Conservation (phyloP, 208 protist species). For the Trypanosoma mega region DNA sequence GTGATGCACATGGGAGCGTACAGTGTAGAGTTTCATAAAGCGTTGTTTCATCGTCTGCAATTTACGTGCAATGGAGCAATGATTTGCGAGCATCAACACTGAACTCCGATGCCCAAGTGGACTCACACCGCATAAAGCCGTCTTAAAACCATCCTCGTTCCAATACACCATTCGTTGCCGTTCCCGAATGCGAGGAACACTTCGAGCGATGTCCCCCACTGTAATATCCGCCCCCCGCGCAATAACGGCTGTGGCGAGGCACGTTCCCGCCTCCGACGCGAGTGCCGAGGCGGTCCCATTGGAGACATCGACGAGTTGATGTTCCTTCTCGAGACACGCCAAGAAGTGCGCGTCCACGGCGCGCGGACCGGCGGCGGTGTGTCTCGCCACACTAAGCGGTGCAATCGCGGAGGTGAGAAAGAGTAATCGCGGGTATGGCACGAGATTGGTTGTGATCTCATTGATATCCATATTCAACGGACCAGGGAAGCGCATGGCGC, state of each 20-base stretch:
- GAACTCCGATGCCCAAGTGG: slow-evolving; percentile 90
- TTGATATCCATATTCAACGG: slow-evolving; percentile 97
- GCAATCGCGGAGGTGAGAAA: slow-evolving; percentile 91
- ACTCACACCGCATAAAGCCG: slow-evolving; percentile 91
- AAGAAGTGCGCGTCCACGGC: slow-evolving; percentile 87
- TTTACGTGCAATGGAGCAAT: slow-evolving; percentile 83
- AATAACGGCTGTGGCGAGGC: slow-evolving; percentile 88
- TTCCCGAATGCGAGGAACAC: slow-evolving; percentile 78
- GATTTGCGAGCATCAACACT: slow-evolving; percentile 94
- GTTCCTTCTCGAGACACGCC: slow-evolving; percentile 79
- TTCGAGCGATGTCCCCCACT: slow-evolving; percentile 92
- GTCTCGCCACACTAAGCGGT: slow-evolving; percentile 77
- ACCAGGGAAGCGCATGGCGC: slow-evolving; percentile 93
- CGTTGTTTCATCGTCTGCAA: slow-evolving; percentile 70
- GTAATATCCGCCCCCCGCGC: slow-evolving; percentile 91
- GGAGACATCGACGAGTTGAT: slow-evolving; percentile 84
- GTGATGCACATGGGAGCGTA: slow-evolving; percentile 93
- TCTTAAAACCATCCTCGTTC: slow-evolving; percentile 97
- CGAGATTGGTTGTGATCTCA: slow-evolving; percentile 97
- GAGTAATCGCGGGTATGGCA: slow-evolving; percentile 94
- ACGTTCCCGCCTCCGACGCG: slow-evolving; percentile 43
- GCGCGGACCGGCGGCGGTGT: slow-evolving; percentile 49
- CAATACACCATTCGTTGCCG: slow-evolving; percentile 90
- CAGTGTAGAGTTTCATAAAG: slow-evolving; percentile 92
- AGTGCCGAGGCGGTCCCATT: slow-evolving; percentile 16